Percentiles rank a stretch among this genome's conserved stretches.
phyloP scores from a whole-genome alignment of 2,329 filamentous ascomycete genomes.

The Fusarium incarnatum region DNA sequence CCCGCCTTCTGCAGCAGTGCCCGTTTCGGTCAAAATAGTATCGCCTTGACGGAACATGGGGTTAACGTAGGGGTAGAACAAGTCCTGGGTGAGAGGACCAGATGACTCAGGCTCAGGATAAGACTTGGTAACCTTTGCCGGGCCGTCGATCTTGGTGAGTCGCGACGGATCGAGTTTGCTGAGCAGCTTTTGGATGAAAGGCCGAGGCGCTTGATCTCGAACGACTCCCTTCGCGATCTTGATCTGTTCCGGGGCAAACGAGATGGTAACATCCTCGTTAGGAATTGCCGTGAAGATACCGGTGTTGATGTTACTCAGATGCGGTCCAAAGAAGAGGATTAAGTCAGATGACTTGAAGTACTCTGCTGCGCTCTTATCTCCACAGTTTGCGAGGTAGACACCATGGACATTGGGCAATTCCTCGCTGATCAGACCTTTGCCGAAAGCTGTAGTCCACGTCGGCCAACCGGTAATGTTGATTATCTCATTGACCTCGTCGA shows the following conservation, averaged over 20 bases:
- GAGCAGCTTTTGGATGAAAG: background rate
- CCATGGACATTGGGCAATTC: slow-evolving; percentile 18
- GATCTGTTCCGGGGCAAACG: slow-evolving; percentile 2
- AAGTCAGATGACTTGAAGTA: slow-evolving; percentile 19
- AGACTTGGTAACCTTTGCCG: background rate
- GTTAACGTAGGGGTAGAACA: slow-evolving; percentile 15
- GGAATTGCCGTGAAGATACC: slow-evolving; percentile 9
- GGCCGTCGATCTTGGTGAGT: background rate
- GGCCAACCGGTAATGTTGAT: slow-evolving; percentile 1
- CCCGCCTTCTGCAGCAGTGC: slow-evolving; percentile 20
- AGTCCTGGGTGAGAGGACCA: background rate
- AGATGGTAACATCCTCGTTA: background rate
- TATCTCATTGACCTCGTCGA: background rate
- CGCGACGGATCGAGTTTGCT: background rate
- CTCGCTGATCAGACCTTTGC: slow-evolving; percentile 8
- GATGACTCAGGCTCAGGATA: background rate
- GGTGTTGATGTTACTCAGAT: slow-evolving; percentile 24
- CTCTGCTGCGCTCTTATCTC: background rate
- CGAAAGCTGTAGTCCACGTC: slow-evolving; percentile 18
- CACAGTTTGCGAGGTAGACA: background rate
- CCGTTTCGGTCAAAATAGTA: slow-evolving; percentile 11
- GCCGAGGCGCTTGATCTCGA: background rate
- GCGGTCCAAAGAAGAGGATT: slow-evolving; percentile 12
- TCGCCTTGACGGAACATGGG: slow-evolving; percentile 10
- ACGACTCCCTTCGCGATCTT: background rate